Base-by-base conservation (phyloP, 345 rosid species). In the Euclidium syriacum region DNA sequence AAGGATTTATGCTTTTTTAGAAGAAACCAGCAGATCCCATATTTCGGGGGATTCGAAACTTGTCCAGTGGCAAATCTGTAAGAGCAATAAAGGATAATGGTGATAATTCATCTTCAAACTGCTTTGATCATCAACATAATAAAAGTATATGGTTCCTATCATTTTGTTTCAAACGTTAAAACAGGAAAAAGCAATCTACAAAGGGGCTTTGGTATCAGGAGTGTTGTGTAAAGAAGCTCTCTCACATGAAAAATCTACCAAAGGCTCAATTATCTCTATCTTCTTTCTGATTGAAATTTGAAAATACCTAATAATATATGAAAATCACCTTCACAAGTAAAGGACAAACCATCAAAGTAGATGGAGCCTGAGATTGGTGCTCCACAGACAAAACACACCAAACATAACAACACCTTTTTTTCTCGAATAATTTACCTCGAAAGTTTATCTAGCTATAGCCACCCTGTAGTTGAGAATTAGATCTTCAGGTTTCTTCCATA, bases 401-500 rank as follows among this genome's bases (percentile, higher is more conserved):
- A n/a, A 47, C 65, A 57, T 33, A 8, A 71, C 68, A 69, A 19
- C 46, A 46, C 51, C 51, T 34, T 30, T 47, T 33, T 39, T 15
- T 39, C 14, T 64, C 50, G 5, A 58, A 38, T 19, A 20, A 51
- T 25, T 57, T 72, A 64, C 75, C 75, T 72, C 59, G 24, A 42
- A 72, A 56, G 40, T 39, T 88, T 85, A 95, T 79, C 86, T 88
- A 71, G 85, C 83, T 64, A 83, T 81, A 58, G 70, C 78, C 55
- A 90, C 77, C 79, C 95, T 80, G 75, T 88, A 95, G 75, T 86
- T 88, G 32, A 95, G 98, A 68, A 90, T 75, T 76, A 95, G 76
- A 76, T 95, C 99, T 68, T 95, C 98, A 1, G 90, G 79, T 80
- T 88, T 95, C 84, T 95, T 95, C 99, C 99, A 95, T 55, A 95